These are phyloP conservation scores for Trichoderma aggressivum DNA, from an alignment of 2,329 filamentous ascomycete species.

Conservation along the genomic window DNA sequence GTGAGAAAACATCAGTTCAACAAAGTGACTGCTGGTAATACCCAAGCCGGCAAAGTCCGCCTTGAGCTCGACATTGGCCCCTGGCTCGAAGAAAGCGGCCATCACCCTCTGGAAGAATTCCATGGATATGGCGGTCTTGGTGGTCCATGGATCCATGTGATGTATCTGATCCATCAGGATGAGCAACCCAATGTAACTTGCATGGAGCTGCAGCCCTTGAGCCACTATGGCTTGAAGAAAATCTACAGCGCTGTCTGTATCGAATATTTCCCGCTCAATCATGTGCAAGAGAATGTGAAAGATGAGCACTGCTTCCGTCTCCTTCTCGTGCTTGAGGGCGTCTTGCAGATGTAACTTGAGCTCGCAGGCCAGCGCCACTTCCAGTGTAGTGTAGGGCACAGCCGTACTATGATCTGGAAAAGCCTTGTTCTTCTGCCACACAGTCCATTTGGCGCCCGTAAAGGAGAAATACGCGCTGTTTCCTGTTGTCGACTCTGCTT, in stretches of 20 bases:
- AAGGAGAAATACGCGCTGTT: neutral
- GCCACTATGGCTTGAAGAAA: neutral
- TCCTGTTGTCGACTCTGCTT: neutral
- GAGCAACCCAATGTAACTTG: neutral
- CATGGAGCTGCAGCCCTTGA: neutral
- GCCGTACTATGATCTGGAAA: neutral
- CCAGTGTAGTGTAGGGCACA: neutral
- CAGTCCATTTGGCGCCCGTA: neutral
- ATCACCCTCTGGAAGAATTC: neutral
- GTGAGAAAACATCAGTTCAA: rapidly evolving
- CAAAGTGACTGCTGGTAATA: neutral
- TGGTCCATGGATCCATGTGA: neutral
- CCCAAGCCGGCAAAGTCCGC: rapidly evolving
- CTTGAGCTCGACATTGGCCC: neutral
- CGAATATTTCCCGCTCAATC: neutral
- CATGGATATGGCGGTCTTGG: too few species aligned
- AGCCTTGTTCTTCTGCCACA: rapidly evolving
- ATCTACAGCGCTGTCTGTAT: neutral
- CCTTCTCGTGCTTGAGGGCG: neutral
- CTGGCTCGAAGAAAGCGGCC: neutral
- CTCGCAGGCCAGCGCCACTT: neutral
- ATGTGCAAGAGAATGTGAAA: neutral
- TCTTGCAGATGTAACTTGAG: neutral
- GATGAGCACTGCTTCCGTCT: neutral
- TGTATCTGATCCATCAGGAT: neutral